Evolutionary conservation across 192 early-diverging fungal species (phyloP), one percentile per base, ranked within the genome.

Genomic region (Coemansia reversa): DNA sequence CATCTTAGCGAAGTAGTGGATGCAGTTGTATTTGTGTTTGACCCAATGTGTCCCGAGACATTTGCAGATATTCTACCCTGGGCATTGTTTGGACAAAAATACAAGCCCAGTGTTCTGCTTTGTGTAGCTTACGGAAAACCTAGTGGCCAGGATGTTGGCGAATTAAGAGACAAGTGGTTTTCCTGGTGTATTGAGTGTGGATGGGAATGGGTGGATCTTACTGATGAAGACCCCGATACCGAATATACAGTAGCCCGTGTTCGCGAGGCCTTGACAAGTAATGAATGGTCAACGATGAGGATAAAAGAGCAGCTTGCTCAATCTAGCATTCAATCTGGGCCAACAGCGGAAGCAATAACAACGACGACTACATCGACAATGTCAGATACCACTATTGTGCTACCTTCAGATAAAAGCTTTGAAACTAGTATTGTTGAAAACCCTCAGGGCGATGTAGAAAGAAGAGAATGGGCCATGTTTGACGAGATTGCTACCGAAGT

Each of bases 121-220:
- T 80, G 77, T 30, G 67, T 75, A 12, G 72, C 77, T 0, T 2
- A 14, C 8, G 25, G 53, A 22, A 32, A 33, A 23, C 42, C 11
- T 4, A 27, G 25, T 4, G 23, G 19, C 4, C 48, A 48, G 24
- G 23, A 33, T 6, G 32, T 25, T 7, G 52, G 61, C 2, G 30
- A 0, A 18, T n/a, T 14, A 0, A 75, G 59, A 35, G 77, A 80
- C 24, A 24, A 23, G 55, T 71, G 65, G 67, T 73, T 74, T 51
- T 58, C 27, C 25, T 80, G 77, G 77, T 80, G 77, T 49, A 51
- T 74, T 4, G 51, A 8, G 3, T 63, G 60, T 30, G 77, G 77
- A 19, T 80, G 77, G 77, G 77, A 80, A 51, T 80, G 77, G 77
- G 65, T 80, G 25, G 77, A 80, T 49, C 55, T 80, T 58, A 71